Conservation (phyloP, 305 asterid species). For the Fraxinus nigra region DNA sequence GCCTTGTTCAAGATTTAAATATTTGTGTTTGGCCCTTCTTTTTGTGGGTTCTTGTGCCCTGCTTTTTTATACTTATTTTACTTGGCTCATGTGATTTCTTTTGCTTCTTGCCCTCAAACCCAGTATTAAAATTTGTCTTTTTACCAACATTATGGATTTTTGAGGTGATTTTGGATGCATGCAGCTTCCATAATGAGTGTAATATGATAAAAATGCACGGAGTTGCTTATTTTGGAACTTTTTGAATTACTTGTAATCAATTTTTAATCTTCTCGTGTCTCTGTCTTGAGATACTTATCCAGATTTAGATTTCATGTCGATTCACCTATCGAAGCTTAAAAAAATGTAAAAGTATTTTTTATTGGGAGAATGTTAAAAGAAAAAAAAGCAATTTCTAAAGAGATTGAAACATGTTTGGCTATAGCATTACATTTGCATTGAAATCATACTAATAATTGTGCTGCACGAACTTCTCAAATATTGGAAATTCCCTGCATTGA, state of each 20-base stretch:
- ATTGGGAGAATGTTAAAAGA: background rate
- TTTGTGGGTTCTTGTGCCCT: slow-evolving; percentile 35
- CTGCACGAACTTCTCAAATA: background rate
- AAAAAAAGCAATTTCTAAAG: background rate
- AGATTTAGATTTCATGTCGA: no score
- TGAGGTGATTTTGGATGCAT: background rate
- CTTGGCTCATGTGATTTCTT: slow-evolving; percentile 24
- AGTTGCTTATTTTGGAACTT: background rate
- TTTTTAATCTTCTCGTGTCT: background rate
- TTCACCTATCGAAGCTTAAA: no score
- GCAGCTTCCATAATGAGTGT: background rate
- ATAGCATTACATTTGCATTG: background rate
- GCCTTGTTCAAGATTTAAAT: slow-evolving; percentile 16
- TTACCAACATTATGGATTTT: slow-evolving; percentile 2
- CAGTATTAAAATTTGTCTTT: background rate
- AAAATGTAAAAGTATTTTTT: background rate
- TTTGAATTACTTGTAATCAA: background rate
- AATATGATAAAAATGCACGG: background rate
- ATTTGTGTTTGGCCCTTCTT: slow-evolving; percentile 33
- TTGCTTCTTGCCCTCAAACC: background rate
- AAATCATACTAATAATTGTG: background rate
- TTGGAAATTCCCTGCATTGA: background rate
- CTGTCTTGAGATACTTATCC: background rate
- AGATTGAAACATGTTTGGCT: background rate
- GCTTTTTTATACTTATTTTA: background rate